phyloP scores from a whole-genome alignment of 2,329 filamentous ascomycete genomes.

The Grosmannia penicillata region DNA sequence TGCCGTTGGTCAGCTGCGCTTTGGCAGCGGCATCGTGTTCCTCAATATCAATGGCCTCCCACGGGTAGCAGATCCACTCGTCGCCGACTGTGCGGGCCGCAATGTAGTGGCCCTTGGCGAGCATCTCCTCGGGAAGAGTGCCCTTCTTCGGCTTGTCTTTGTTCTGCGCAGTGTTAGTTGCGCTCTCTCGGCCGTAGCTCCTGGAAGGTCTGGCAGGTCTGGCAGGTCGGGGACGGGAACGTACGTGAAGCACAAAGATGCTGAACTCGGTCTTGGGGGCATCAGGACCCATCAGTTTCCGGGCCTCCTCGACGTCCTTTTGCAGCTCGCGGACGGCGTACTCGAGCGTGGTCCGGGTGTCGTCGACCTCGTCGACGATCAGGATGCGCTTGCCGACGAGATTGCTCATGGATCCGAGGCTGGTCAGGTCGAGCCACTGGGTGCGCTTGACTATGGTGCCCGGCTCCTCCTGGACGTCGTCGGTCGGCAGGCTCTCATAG shows the following conservation, averaged over 20 bases:
- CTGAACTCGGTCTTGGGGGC: slow-evolving; percentile 71
- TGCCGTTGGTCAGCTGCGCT: slow-evolving; percentile 18
- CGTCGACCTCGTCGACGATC: slow-evolving; percentile 91
- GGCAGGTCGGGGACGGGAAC: slow-evolving; percentile 15
- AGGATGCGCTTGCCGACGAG: slow-evolving; percentile 82
- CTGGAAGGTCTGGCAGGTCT: no score
- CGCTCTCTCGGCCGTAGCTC: no score
- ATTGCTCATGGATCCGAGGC: slow-evolving; percentile 70
- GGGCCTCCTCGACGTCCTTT: slow-evolving; percentile 81
- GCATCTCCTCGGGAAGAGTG: slow-evolving; percentile 61
- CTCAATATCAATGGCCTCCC: slow-evolving; percentile 90
- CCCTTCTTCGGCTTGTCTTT: slow-evolving; percentile 98
- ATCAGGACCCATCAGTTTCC: slow-evolving; percentile 49
- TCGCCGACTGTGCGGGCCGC: slow-evolving; percentile 83
- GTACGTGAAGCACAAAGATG: slow-evolving; percentile 87
- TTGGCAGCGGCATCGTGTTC: slow-evolving; percentile 66
- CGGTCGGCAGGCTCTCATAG: slow-evolving; percentile 65
- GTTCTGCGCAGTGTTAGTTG: slow-evolving; percentile 45
- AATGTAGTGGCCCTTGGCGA: slow-evolving; percentile 57
- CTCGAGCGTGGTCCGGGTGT: slow-evolving; percentile 85
- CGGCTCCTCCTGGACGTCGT: slow-evolving; percentile 51
- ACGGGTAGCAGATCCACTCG: slow-evolving; percentile 98
- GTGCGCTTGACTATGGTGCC: slow-evolving; percentile 94
- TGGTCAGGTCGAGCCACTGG: slow-evolving; percentile 90
- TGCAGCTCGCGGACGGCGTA: slow-evolving; percentile 86